Base-by-base conservation (phyloP, 202 grass and related monocot genomes). In the Panicum virgatum region DNA sequence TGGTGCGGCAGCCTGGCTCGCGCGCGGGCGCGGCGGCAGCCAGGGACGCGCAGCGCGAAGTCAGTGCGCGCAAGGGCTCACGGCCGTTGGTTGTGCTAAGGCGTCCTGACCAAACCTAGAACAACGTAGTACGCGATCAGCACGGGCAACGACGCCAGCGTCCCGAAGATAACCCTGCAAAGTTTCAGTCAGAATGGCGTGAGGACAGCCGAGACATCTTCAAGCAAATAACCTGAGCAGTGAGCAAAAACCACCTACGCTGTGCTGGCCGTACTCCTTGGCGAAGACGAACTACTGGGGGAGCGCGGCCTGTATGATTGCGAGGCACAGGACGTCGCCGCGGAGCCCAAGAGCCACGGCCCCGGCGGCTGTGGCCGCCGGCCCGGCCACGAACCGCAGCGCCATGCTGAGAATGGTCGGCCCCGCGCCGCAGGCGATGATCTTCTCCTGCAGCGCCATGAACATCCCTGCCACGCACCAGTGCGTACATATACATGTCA, bases 261-360 rank as follows among this genome's bases (percentile, higher is more conserved):
- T 10, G 95, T 94, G 80, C 92, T 98, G 73, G 15, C 76, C 76
- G 38, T 98, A 98, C 82, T 98, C 95, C 82, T 69, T 93, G 11
- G 92, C 92, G 57, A 93, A 98, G 37, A 94, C 80, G 59, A 94
- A 98, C 52, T 90, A 75, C 37, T 98, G 95, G 14, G 95, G 95
- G 22, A 98, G 80, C 16, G 95, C 92, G 0, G 92, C 88, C 95
- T 98, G 95, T 80, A 98, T 91, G 63, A 98, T 86, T 11, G 88
- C 95, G 12, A 98, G 81, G 22, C 84, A 88, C 1, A 98, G 88
- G 15, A 98, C 45, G 59, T 95, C 90, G 16, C 95, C 92, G 4
- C 72, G 92, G 47, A 98, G 84, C 50, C 92, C 92, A 0, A 98
- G 11, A 0, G 70, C 86, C 1, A 86, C 27, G 76, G 90, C 84